Conservation (phyloP, 352 stramenopile species). For the Globisporangium nodosum region DNA sequence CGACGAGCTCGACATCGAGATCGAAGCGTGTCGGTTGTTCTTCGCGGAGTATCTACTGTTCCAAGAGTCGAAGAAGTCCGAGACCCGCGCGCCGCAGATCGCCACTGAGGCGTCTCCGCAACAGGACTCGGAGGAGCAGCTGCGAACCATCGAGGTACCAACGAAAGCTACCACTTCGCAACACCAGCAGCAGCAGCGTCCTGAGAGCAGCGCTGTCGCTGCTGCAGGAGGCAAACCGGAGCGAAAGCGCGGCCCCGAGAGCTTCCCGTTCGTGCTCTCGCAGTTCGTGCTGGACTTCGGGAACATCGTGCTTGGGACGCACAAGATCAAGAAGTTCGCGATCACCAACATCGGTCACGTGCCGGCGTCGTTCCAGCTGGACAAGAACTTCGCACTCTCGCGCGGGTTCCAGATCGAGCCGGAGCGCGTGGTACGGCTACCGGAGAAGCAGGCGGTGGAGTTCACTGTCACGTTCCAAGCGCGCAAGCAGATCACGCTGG, state of each 20-base stretch:
- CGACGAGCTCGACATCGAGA: slow-evolving; percentile 77
- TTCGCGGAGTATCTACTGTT: slow-evolving; percentile 81
- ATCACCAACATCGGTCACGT: slow-evolving; percentile 89
- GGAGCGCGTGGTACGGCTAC: slow-evolving; percentile 89
- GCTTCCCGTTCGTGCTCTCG: slow-evolving; percentile 78
- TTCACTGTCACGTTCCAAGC: slow-evolving; percentile 91
- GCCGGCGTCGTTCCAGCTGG: slow-evolving; percentile 85
- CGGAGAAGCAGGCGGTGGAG: slow-evolving; percentile 83
- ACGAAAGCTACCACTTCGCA: background rate
- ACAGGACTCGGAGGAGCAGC: slow-evolving; percentile 5
- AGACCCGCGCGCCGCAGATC: background rate
- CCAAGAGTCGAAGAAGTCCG: slow-evolving; percentile 32
- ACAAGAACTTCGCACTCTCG: slow-evolving; percentile 88
- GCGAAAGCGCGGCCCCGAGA: slow-evolving; percentile 27
- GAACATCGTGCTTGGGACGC: slow-evolving; percentile 89
- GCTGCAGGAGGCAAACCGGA: slow-evolving; percentile 8
- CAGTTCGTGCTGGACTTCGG: slow-evolving; percentile 93
- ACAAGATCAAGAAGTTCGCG: slow-evolving; percentile 90
- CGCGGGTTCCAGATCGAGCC: slow-evolving; percentile 91
- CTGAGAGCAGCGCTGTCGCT: slow-evolving; percentile 3
- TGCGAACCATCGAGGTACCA: background rate
- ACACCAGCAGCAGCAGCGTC: background rate
- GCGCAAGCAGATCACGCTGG: slow-evolving; percentile 80
- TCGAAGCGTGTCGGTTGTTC: slow-evolving; percentile 79
- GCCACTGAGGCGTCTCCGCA: background rate